Evolutionary conservation across 345 rosid species (phyloP), one percentile per base, ranked within the genome.

Genomic region (Citrus glauca): DNA sequence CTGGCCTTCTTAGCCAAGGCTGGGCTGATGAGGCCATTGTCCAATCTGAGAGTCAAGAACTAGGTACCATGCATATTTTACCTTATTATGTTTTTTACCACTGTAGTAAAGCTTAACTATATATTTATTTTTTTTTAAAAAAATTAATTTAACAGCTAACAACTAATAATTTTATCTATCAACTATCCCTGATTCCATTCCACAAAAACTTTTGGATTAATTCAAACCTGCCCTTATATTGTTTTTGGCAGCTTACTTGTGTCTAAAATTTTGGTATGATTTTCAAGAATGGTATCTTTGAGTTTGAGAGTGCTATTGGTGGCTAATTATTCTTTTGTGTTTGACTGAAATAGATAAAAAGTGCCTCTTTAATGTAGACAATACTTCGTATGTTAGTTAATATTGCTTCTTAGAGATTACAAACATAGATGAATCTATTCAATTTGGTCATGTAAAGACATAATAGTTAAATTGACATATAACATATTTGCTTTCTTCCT

Each of bases 1-100:
- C 91, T n/a, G 78, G 90, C 63, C 71, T 91, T 69, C 86, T 88
- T 24, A 71, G 81, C 24, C 92, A 90, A 53, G 74, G 9, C 14
- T 91, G 97, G 97, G 97, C 94, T 2, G 90, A 91, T 37, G 83
- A 88, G 17, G 84, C 82, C 10, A 50, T 92, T 68, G 32, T 75
- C 13, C 86, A 89, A 11, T 94, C 94, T 2, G 98, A 91, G 78
- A 66, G 66, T 79, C 88, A 78, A 57, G 74, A 27, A 69, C 75
- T 67, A 82, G 91, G 91, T 87, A 45, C 48, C 48, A 10, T 10
- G 70, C 19, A 17, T 50, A 50, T 50, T 50, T 50, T 42, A 42
- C 50, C 50, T 11, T 11, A 13, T 45, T 45, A 45, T 11, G 50
- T 45, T 45, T 45, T 45, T 45, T 1, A 45, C 17, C 5, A 13